Evolutionary conservation across 371 early-diverging fungal species (phyloP), one percentile per base, ranked within the genome.

Genomic region (Mortierella sp.): DNA sequence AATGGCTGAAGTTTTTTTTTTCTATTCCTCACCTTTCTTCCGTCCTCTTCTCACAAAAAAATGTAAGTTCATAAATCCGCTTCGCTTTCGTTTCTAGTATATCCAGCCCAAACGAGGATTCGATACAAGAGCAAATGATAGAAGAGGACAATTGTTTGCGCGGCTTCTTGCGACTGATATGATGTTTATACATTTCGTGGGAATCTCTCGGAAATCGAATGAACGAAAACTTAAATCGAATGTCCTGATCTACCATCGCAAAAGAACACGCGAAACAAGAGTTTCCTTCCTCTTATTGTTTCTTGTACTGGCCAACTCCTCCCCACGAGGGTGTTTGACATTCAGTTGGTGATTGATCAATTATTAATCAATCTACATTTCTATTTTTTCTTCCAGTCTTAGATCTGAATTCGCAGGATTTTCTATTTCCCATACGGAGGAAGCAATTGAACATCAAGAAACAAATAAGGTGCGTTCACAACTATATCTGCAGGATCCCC

Each of bases 161-260:
- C 28, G 28, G 28, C 28, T 28, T 47, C 15, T 47, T 47, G 48
- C 15, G 48, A 5, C 48, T 47, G 48, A 47, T 77, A 79, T 79
- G 79, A 79, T 74, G 79, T 41, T 67, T 79, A 52, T 79, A 74
- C 79, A 78, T 57, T 79, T 79, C 79, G 74, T 79, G 79, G 79
- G 79, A 79, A 79, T 79, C 79, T 79, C 79, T 79, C 79, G 79
- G 79, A 79, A 78, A 79, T 70, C 50, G 70, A 79, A 79, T 79
- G 79, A 79, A 79, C 74, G 72, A 58, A 53, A 74, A 67, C 72
- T 60, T 32, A 71, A 79, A 79, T 79, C 74, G 79, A 79, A 79
- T 78, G 79, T 79, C 79, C 79, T 28, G 32, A 55, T 32, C 57
- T 55, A 28, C 32, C 57, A 32, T 32, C 57, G 28, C 57, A 55